These are phyloP conservation scores for Tetracladium marchalianum DNA, from an alignment of 495 filamentous ascomycete genomes.

Conservation along the genomic window DNA sequence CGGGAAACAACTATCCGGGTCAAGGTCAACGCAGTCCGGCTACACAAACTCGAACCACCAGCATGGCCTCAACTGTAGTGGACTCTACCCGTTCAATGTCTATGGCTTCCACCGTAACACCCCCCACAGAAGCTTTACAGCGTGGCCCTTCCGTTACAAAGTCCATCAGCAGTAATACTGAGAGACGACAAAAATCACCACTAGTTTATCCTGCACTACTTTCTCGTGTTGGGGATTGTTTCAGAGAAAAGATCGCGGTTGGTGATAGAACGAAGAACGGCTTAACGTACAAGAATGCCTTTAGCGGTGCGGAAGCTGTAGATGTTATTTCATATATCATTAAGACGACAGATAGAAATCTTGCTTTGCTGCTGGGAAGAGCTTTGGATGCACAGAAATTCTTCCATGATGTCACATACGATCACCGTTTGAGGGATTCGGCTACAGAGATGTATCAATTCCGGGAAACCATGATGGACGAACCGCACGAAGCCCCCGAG, in stretches of 20 bases:
- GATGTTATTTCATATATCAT: slow-evolving; percentile 92
- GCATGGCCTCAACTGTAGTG: slow-evolving; percentile 40
- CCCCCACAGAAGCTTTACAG: slow-evolving; percentile 31
- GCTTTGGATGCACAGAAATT: slow-evolving; percentile 98
- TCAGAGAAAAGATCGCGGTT: slow-evolving; percentile 72
- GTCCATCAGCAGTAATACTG: slow-evolving; percentile 27
- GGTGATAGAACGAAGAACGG: slow-evolving; percentile 93
- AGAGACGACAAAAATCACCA: slow-evolving; percentile 36
- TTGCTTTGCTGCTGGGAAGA: slow-evolving; percentile 87
- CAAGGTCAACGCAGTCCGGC: slow-evolving; percentile 13
- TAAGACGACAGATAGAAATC: slow-evolving; percentile 88
- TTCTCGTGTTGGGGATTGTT: slow-evolving; percentile 81
- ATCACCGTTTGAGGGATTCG: slow-evolving; percentile 88
- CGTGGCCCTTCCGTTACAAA: slow-evolving; percentile 25
- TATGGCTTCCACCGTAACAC: slow-evolving; percentile 70
- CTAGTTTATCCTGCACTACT: slow-evolving; percentile 90
- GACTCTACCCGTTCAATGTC: slow-evolving; percentile 58
- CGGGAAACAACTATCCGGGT: slow-evolving; percentile 9
- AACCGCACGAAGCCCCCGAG: slow-evolving; percentile 56
- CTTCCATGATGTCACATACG: slow-evolving; percentile 98
- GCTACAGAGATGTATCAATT: slow-evolving; percentile 92
- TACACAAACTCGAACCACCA: slow-evolving; percentile 31
- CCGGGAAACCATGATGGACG: slow-evolving; percentile 83
- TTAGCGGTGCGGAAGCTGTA: slow-evolving; percentile 89
- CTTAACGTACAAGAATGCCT: slow-evolving; percentile 91